Evolutionary conservation across 345 rosid species (phyloP), one percentile per base, ranked within the genome.

Genomic region (Citrus reticulata): DNA sequence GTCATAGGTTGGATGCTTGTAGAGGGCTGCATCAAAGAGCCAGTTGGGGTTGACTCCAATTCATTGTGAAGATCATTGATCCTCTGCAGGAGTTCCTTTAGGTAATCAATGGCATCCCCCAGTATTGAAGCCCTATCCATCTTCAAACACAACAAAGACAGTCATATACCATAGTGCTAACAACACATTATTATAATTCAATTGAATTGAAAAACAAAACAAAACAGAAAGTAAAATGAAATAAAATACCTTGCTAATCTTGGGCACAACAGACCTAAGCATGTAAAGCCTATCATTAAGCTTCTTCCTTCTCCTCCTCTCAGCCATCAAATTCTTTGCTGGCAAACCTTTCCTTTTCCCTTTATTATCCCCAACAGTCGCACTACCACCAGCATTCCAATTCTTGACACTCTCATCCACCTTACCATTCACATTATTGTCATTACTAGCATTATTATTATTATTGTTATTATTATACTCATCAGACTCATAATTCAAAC

Each of bases 41-140:
- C 95, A 77, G 93, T 78, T 17, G 95, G 89, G 54, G 88, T 86
- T 2, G 98, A 89, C 79, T 93, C 99, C 78, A 95, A 87, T 79
- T 95, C 99, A 32, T 88, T 89, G 77, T 95, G 97, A 51, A 95
- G 94, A 82, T 93, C 97, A 83, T 85, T 95, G 82, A 95, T 95
- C 88, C 97, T 92, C 68, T 93, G 98, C 73, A 93, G 86, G 37
- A 95, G 97, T 84, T 95, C 98, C 91, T 93, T 95, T 30, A 95
- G 87, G 82, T 95, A 95, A 81, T 95, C 98, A 80, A 95, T 91
- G 54, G 98, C 95, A 84, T 95, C 98, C 79, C 98, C 98, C 16
- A 95, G 94, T 79, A 95, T 95, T 29, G 98, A 95, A 77, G 98
- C 98, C 84, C 98, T 89, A 81, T 95, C 98, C 98, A 95, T 95